phyloP scores from a whole-genome alignment of 1,284 basidiomycete species.

The Malassezia obtusa region DNA sequence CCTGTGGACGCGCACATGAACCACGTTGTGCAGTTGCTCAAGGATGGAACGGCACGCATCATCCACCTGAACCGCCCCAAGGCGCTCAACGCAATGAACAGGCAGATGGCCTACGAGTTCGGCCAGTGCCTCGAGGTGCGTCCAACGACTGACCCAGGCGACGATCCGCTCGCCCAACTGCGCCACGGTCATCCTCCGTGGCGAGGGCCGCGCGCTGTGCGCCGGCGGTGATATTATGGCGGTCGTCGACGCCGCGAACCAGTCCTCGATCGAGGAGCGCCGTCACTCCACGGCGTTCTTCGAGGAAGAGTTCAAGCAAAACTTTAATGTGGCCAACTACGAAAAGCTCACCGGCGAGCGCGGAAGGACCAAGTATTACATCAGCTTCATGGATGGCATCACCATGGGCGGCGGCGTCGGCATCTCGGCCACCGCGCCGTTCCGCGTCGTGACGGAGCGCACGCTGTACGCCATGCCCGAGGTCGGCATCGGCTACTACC shows the following conservation, averaged over 20 bases:
- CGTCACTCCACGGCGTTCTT: conserved; percentile 71
- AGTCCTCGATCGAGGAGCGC: conserved; percentile 36
- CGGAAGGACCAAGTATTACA: conserved; percentile 60
- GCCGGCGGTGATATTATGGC: conserved; percentile 83
- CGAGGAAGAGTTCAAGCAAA: conserved; percentile 83
- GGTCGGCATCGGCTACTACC: conserved; percentile 51
- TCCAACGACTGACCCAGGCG: neutral
- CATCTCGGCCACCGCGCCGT: conserved; percentile 72
- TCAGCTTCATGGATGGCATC: conserved; percentile 59
- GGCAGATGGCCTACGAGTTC: conserved; percentile 68
- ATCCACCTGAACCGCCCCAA: conserved; percentile 71
- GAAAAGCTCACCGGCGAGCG: neutral
- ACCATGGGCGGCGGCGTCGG: conserved; percentile 94
- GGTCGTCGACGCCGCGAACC: conserved; percentile 47
- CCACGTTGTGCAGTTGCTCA: conserved; percentile 25
- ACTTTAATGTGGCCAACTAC: conserved; percentile 66
- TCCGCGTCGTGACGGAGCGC: conserved; percentile 87
- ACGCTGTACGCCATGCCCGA: conserved; percentile 80
- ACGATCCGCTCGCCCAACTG: conserved; percentile 17
- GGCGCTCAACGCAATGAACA: conserved; percentile 78
- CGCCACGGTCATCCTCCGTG: conserved; percentile 36
- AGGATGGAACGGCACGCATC: conserved; percentile 51
- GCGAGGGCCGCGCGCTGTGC: conserved; percentile 75
- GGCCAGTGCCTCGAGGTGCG: conserved; percentile 64
- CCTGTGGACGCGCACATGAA: conserved; percentile 1